Evolutionary conservation across 1,139 yeast species (phyloP), one percentile per base, ranked within the genome.

Genomic region (Lodderomyces beijingensis): DNA sequence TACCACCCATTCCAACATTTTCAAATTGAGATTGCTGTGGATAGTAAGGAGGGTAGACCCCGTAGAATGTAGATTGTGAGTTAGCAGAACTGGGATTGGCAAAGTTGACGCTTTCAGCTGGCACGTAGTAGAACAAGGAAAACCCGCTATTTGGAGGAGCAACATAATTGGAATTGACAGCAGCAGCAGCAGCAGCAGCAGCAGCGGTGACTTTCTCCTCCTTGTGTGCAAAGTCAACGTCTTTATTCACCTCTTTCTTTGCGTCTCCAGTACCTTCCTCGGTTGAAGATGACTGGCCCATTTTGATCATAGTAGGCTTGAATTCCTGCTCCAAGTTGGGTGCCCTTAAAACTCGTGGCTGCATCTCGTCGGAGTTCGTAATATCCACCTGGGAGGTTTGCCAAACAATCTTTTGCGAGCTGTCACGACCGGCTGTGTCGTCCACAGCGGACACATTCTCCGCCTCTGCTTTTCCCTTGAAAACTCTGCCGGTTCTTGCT

Each of bases 101-200:
- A 28, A 32, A 35, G 27, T 35, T 34, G 5, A 31, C 31, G 26
- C 34, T 40, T 19, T 36, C 38, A 13, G 35, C 42, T 11, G 59
- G 59, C 16, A 54, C 42, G 36, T 52, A 53, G 39, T 51, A 53
- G 34, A 47, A 55, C 28, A 47, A 50, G 6, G 57, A 55, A 11
- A 43, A 37, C 7, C 36, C 37, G 21, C 34, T 18, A 23, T 21
- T 24, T 6, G 31, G 34, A 16, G 36, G 32, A 12, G 37, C 37
- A 21, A 14, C 17, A 17, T 16, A 27, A 12, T 22, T 30, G 3
- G 32, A 19, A 19, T 19, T 14, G 9, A 23, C 9, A 9, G 24
- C 21, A 9, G 3, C 3, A 12, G n/a, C n/a, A 19, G 21, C 21
- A 7, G 21, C 21, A 8, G 21, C 10, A 8, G 21, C 10, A 8